Conservation (phyloP, 1,284 basidiomycete genomes). For the Cryptococcus neoformans region DNA sequence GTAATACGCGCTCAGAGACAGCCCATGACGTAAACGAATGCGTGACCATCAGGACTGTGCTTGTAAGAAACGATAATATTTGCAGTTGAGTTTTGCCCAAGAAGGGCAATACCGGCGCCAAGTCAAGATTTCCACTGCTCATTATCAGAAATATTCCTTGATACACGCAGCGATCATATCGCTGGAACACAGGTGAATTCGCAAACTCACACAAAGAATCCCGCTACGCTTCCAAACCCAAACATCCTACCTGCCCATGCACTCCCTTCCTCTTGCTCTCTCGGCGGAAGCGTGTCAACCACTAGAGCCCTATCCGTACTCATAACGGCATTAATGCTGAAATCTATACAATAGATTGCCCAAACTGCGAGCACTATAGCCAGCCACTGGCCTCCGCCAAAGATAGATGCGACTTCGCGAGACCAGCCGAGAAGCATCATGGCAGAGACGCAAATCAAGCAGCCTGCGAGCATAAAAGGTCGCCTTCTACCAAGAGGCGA, state of each 20-base stretch:
- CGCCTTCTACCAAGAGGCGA: conserved; percentile 78
- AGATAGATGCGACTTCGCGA: conserved; percentile 63
- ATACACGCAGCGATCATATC: too few relatives aligned
- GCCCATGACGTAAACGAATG: conserved; percentile 59
- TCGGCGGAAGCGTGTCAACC: conserved; percentile 56
- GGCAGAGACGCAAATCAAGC: conserved; percentile 63
- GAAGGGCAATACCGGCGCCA: conserved; percentile 60
- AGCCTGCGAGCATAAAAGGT: conserved; percentile 77
- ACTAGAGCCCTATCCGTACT: conserved; percentile 51
- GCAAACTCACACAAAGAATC: conserved; percentile 73
- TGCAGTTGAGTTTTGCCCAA: conserved; percentile 75
- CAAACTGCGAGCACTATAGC: conserved; percentile 72
- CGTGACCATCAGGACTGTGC: conserved; percentile 48
- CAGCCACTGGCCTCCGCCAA: conserved; percentile 48
- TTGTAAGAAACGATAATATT: conserved; percentile 58
- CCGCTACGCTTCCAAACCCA: conserved; percentile 73
- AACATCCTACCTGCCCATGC: conserved; percentile 94
- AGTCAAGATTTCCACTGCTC: conserved; percentile 64
- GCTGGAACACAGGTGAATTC: too few relatives aligned
- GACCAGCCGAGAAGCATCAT: conserved; percentile 87
- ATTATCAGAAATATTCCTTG: too few relatives aligned
- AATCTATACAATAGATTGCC: conserved; percentile 87
- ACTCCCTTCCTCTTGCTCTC: conserved; percentile 78
- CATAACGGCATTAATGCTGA: conserved; percentile 75
- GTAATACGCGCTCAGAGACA: conserved; percentile 74